Percentiles rank a stretch among this genome's conserved stretches.
These are phyloP conservation scores for Typha latifolia DNA, from an alignment of 176 grass and related monocot species.

Conservation along the genomic window DNA sequence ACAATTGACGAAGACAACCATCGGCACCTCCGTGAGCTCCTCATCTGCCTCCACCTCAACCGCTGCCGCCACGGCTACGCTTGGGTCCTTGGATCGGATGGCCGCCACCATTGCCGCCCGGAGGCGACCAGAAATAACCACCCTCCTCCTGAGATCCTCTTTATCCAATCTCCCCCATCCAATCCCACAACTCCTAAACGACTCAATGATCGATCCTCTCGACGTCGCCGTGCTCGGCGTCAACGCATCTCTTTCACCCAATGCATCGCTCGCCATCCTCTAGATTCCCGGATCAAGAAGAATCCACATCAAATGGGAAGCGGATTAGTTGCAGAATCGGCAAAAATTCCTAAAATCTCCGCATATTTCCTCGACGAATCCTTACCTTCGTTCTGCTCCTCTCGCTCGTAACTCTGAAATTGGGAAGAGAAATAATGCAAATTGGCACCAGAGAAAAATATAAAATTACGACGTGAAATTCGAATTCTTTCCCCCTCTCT, in stretches of 20 bases:
- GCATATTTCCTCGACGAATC: too few relatives aligned
- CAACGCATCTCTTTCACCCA: not conserved
- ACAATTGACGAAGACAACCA: slow-evolving; percentile 81
- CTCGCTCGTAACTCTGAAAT: too few relatives aligned
- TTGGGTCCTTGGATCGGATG: slow-evolving; percentile 32
- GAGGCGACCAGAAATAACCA: slow-evolving; percentile 41
- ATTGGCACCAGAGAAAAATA: too few relatives aligned
- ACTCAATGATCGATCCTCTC: not conserved
- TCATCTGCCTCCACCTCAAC: slow-evolving; percentile 29
- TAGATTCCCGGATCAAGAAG: not conserved
- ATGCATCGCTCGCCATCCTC: not conserved
- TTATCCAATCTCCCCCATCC: slow-evolving; percentile 41
- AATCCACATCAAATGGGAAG: too few relatives aligned
- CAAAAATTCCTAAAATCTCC: too few relatives aligned
- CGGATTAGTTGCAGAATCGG: too few relatives aligned
- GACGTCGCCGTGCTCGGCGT: not conserved
- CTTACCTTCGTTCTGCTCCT: too few relatives aligned
- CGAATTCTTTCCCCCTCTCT: not conserved
- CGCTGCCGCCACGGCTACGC: not conserved
- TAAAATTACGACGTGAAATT: not conserved
- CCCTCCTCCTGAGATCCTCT: slow-evolving; percentile 48
- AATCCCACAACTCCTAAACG: slow-evolving; percentile 49
- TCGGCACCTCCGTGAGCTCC: slow-evolving; percentile 55
- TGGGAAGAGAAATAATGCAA: too few relatives aligned
- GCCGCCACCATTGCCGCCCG: slow-evolving; percentile 45